Base-by-base conservation (phyloP, 139 green algal species). In the Tetraselmis striata region DNA sequence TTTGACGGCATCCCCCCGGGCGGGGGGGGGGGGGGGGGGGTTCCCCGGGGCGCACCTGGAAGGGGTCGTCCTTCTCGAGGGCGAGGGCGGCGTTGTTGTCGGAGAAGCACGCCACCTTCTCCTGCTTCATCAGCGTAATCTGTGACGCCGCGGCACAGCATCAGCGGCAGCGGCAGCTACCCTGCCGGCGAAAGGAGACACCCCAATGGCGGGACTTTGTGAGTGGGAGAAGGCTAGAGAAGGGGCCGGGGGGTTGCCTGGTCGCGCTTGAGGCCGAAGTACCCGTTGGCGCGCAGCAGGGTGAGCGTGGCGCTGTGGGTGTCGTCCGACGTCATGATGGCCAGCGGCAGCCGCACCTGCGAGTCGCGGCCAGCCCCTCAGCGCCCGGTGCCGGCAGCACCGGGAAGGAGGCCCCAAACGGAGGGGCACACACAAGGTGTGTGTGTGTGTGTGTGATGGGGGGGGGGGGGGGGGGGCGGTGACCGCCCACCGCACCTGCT, bases 241-340 rank as follows among this genome's bases (percentile, higher is more conserved):
- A 75, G 78, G 18, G 30, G 31, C 28, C 5, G 29, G 59, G n/a
- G n/a, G 79, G 58, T 5, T 23, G 91, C 28, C 32, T 89, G 81
- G 0, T 79, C 83, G 0, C 80, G 80, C 25, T 88, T 30, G 83
- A 96, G 90, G 29, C 97, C 96, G 88, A 98, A 99, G 89, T 97
- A 91, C 75, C 82, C 67, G 84, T 97, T 83, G n/a, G 81, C n/a
- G 30, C 94, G 82, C 67, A 99, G 92, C 79, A 99, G 91, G 24
- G 75, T 82, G 77, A 87, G 27, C 0, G 97, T 99, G 75, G 86
- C 86, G 2, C 32, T 90, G 85, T 99, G 96, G 1, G 97, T 99
- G 91, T 99, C 97, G 75, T 95, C 97, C 1, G 89, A 96, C 0
- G 97, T 99, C 97, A 99, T 99, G 88, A 99, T 99, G 59, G 91